These are phyloP conservation scores for Leccinum laetum DNA, from an alignment of 1,284 basidiomycete genomes.

Conservation along the genomic window DNA sequence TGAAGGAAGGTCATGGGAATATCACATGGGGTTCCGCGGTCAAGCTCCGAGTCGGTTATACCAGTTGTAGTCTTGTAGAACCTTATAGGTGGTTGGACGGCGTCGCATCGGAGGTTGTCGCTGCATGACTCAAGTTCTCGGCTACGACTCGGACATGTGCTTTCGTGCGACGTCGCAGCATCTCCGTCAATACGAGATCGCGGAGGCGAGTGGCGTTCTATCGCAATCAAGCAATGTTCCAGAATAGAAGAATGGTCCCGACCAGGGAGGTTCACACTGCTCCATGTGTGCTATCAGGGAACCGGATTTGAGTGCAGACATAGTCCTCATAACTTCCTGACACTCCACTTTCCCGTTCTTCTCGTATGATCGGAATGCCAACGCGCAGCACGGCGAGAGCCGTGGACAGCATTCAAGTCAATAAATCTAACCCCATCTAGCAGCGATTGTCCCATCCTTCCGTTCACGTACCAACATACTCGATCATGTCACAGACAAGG, in stretches of 20 bases:
- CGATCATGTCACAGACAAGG: background rate
- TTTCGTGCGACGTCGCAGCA: background rate
- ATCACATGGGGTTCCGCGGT: background rate
- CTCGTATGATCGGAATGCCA: constrained; percentile 6
- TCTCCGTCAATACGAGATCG: constrained; percentile 18
- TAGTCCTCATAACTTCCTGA: background rate
- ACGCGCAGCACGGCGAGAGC: constrained; percentile 3
- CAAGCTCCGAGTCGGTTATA: background rate
- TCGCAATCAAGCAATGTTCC: constrained; percentile 5
- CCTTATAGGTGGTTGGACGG: background rate
- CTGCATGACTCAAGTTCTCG: background rate
- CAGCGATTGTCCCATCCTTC: background rate
- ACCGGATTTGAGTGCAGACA: background rate
- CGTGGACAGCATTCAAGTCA: background rate
- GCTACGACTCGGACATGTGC: background rate
- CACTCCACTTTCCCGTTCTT: constrained; percentile 9
- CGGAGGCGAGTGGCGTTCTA: constrained; percentile 26
- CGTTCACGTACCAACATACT: constrained; percentile 2
- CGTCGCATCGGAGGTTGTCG: background rate
- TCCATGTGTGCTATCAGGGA: constrained; percentile 5
- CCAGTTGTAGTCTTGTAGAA: background rate
- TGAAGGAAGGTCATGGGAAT: constrained; percentile 9
- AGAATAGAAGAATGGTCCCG: constrained; percentile 11
- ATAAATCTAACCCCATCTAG: background rate
- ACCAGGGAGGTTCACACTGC: background rate